Base-by-base conservation (phyloP, 495 filamentous ascomycete genomes). In the Penicillium crystallinum region DNA sequence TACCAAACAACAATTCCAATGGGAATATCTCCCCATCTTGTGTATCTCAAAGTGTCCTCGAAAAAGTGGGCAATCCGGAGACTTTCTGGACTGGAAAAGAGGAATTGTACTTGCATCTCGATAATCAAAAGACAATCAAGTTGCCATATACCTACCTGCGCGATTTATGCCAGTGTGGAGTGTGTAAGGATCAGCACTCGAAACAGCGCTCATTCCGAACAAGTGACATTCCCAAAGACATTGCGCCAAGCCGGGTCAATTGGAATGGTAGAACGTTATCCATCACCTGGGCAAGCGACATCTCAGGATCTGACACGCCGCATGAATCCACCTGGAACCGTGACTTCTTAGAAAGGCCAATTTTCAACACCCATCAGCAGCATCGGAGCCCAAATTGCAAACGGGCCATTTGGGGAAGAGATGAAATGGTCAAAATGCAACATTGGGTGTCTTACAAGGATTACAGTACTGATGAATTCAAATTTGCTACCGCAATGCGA, bases 141-240 rank as follows among this genome's bases (percentile, higher is more conserved):
- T 29, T 62, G 14, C 49, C 55, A n/a, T 61, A 67, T 29, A 46
- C 81, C 40, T 86, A 82, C 64, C 79, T 96, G 15, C 86, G 91
- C 27, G 91, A 97, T 62, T 60, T 78, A 34, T 97, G 92, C 65
- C 58, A 73, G 33, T 96, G 92, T 58, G 62, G 75, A 3, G 55
- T 19, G 3, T 96, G 92, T 67, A 77, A 92, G 35, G 83, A 96
- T 66, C 78, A 80, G 2, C 79, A 86, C 47, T 91, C 90, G 0
- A 86, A 82, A 48, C 92, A 97, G 62, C 91, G 92, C 67, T 81
- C 78, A 27, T 91, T 92, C 68, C 77, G 85, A 21, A 87, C 86
- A 0, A 72, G 74, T 37, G 86, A 95, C 34, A 85, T 96, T 23
- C 85, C 87, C 0, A 6, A 55, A 2, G 22, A 72, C 12, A 80